phyloP scores from a whole-genome alignment of 2,329 filamentous ascomycete genomes.

The Pseudogymnoascus verrucosus region DNA sequence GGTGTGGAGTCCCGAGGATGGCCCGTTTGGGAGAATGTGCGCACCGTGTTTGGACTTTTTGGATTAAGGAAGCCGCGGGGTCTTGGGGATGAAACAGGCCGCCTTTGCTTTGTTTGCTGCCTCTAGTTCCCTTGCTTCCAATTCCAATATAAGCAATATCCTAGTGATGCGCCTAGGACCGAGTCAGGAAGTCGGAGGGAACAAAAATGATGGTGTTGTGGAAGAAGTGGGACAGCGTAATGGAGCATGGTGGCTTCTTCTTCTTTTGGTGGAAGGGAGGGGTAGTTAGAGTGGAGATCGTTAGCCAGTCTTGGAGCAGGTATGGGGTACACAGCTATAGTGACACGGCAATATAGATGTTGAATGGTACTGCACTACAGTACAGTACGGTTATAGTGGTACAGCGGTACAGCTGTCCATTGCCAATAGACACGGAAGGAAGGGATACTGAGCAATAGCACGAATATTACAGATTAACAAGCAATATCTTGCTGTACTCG shows the following conservation, averaged over 20 bases:
- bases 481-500: background rate
- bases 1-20: constrained; percentile 3
- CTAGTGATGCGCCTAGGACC: background rate
- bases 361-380: background rate
- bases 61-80: background rate
- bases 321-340: background rate
- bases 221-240: background rate
- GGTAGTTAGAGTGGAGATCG: background rate
- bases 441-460: background rate
- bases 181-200: constrained; percentile 3
- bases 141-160: background rate
- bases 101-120: background rate
- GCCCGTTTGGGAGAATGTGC: background rate
- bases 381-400: background rate
- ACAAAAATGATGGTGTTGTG: background rate
- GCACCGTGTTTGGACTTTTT: background rate
- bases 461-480: background rate
- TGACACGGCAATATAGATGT: background rate
- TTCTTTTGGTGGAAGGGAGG: background rate
- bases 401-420: background rate
- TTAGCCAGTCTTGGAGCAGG: background rate
- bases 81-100: background rate
- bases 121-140: background rate
- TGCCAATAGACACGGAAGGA: background rate
- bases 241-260: background rate